Conservation (phyloP, 768 basidiomycete genomes). For the Lyophyllum atratum region DNA sequence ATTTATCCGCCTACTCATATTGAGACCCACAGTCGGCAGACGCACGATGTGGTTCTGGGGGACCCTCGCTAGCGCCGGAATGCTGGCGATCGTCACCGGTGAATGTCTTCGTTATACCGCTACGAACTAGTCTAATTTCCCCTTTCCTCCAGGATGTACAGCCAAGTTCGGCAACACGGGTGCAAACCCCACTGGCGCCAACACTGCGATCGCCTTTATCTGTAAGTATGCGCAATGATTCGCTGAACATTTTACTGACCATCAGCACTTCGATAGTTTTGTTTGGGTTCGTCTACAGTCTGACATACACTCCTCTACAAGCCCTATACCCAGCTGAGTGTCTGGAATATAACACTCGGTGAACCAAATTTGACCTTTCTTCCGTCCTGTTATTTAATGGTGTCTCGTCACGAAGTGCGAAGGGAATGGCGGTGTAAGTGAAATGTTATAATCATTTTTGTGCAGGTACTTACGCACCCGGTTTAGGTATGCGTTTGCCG, state of each 20-base stretch:
- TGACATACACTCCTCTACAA: slow-evolving; percentile 62
- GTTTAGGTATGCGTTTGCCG: slow-evolving; percentile 44
- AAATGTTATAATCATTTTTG: slow-evolving; percentile 16
- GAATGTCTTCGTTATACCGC: background rate
- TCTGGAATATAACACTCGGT: slow-evolving; percentile 54
- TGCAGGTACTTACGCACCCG: background rate
- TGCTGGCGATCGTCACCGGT: slow-evolving; percentile 44
- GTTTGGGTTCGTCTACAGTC: slow-evolving; percentile 54
- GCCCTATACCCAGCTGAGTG: slow-evolving; percentile 59
- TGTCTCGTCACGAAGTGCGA: slow-evolving; percentile 37
- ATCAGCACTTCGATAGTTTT: slow-evolving; percentile 39
- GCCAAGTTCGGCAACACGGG: slow-evolving; percentile 39
- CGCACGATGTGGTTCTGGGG: slow-evolving; percentile 52
- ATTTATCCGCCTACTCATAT: background rate
- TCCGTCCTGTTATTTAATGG: background rate
- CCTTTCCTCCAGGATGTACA: slow-evolving; percentile 31
- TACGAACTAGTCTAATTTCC: background rate
- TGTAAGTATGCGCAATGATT: slow-evolving; percentile 30
- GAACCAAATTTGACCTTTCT: background rate
- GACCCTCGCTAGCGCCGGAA: slow-evolving; percentile 37
- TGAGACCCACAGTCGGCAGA: slow-evolving; percentile 33
- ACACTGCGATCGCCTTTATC: slow-evolving; percentile 46
- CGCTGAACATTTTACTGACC: background rate
- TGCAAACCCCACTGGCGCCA: slow-evolving; percentile 40
- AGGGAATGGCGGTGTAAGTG: slow-evolving; percentile 60